A percentile compares a stretch with the other conserved stretches of the same genome.
Evolutionary conservation across 1,139 yeast species (phyloP).

Genomic region (Saccharomycopsis crataegensis): DNA sequence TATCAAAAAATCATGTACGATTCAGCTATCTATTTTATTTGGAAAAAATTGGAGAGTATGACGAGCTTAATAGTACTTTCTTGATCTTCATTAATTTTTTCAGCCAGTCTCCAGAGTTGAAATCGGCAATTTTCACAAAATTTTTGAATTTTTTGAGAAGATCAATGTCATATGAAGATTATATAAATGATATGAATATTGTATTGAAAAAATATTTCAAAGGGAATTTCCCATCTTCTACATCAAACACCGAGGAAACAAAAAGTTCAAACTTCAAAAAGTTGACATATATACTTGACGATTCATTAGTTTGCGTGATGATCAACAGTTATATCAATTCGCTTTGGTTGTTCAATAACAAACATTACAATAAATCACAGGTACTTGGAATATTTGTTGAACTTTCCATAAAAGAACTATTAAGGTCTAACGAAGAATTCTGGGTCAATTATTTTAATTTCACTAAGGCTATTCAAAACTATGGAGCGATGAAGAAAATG

Average conservation of each 20-base stretch:
- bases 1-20: slow-evolving; percentile 33
- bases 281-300: background rate
- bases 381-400: background rate
- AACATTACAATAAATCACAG: background rate
- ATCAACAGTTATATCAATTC: background rate
- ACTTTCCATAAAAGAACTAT: background rate
- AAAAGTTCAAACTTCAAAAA: background rate
- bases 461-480: slow-evolving; percentile 39
- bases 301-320: background rate
- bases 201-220: slow-evolving; percentile 1
- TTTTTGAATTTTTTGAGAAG: slow-evolving; percentile 15
- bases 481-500: slow-evolving; percentile 36
- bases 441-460: slow-evolving; percentile 53
- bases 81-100: slow-evolving; percentile 19
- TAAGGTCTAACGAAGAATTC: slow-evolving; percentile 29
- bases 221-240: background rate
- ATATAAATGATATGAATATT: background rate
- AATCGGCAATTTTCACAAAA: slow-evolving; percentile 21
- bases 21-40: slow-evolving; percentile 33
- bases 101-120: slow-evolving; percentile 21
- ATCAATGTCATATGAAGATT: background rate
- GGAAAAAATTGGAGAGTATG: slow-evolving; percentile 20
- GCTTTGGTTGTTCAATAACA: background rate
- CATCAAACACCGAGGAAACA: background rate
- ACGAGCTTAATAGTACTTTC: slow-evolving; percentile 22